phyloP scores from a whole-genome alignment of 2,329 filamentous ascomycete species.

The Ceratocystis destructans region DNA sequence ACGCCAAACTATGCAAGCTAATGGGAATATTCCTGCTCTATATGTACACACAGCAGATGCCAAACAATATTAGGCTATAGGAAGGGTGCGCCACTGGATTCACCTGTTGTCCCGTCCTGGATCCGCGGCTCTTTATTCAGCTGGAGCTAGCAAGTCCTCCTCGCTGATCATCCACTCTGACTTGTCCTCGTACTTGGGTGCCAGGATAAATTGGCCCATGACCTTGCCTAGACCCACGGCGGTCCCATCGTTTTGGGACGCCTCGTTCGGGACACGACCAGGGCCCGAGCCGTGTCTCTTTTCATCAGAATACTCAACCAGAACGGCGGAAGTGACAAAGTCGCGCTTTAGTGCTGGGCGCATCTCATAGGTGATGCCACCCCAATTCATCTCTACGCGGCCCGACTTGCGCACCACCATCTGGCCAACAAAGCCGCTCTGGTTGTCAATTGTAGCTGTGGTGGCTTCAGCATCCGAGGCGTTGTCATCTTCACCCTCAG shows the following conservation, averaged over 20 bases:
- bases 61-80: background rate
- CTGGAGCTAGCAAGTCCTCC: conserved; percentile 24
- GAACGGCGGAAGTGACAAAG: conserved; percentile 45
- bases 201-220: conserved; percentile 47
- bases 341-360: conserved; percentile 38
- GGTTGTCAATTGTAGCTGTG: conserved; percentile 30
- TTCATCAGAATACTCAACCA: conserved; percentile 44
- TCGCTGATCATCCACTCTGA: conserved; percentile 38
- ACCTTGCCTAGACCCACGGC: conserved; percentile 46
- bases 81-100: background rate
- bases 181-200: conserved; percentile 44
- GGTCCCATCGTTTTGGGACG: conserved; percentile 32
- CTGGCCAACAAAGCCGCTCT: conserved; percentile 47
- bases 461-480: conserved; percentile 22
- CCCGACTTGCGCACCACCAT: conserved; percentile 48
- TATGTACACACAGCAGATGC: conserved; percentile 5
- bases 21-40: background rate
- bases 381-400: conserved; percentile 49
- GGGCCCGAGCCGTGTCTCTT: conserved; percentile 27
- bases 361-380: conserved; percentile 42
- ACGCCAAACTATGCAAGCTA: conserved; percentile 13
- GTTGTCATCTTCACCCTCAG: conserved; percentile 27
- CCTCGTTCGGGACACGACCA: conserved; percentile 20
- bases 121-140: background rate
- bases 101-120: background rate